A percentile compares a stretch with the other conserved stretches of the same genome.
phyloP scores from a whole-genome alignment of 768 basidiomycete genomes.

The Pulveroboletus sp. region DNA sequence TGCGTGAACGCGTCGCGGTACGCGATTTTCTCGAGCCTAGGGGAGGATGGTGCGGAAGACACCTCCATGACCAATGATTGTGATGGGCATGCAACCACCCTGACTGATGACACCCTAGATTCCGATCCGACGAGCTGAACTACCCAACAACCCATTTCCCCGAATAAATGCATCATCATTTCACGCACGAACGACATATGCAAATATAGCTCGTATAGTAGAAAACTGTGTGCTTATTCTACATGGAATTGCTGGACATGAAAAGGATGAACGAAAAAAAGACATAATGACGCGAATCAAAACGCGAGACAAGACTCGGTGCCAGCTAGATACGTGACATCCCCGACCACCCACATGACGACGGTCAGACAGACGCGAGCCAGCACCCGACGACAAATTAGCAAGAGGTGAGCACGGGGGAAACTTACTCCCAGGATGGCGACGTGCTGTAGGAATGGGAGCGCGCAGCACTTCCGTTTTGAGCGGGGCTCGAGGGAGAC shows the following conservation, averaged over 20 bases:
- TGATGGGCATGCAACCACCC: no score
- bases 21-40: constrained; percentile 13
- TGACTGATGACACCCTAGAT: no score
- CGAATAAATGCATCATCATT: constrained; percentile 2
- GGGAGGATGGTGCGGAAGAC: constrained; percentile 14
- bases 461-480: constrained; percentile 41
- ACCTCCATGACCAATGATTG: background rate
- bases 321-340: constrained; percentile 22
- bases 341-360: constrained; percentile 5
- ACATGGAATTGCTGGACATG: constrained; percentile 33
- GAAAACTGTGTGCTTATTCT: constrained; percentile 30
- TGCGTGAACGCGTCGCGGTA: constrained; percentile 56
- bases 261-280: background rate
- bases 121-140: no score
- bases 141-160: no score
- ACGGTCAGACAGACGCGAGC: constrained; percentile 5
- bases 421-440: constrained; percentile 48
- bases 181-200: constrained; percentile 2
- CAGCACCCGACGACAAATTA: constrained; percentile 13
- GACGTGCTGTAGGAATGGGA: constrained; percentile 44
- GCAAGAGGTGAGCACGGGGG: constrained; percentile 2
- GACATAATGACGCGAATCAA: constrained; percentile 7
- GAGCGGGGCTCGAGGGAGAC: constrained; percentile 78
- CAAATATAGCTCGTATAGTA: constrained; percentile 23
- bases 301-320: constrained; percentile 20